Evolutionary conservation across 164 flowering plant genomes (phyloP), one percentile per base, ranked within the genome.

Genomic region (Piper longum): DNA sequence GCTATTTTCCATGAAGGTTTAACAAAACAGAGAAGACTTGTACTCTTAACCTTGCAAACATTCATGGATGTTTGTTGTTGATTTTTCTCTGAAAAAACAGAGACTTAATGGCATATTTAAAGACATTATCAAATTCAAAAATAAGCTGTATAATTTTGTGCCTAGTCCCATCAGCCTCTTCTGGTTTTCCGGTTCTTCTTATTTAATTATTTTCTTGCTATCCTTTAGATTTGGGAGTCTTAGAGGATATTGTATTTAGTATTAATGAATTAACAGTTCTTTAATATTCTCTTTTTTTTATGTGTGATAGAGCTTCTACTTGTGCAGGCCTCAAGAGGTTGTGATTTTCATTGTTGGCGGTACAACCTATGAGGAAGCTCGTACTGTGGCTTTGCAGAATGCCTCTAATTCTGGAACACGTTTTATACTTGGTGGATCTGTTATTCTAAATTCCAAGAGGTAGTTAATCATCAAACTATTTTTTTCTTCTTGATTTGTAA

Each of bases 301-400:
- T 51, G 57, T 55, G 48, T 19, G 1, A 16, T 5, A 39, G 40
- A 61, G 26, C 16, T 4, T 41, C 39, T 44, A 13, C 64, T 61
- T 66, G 45, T 69, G 60, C 88, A 95, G 99, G 80, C 95, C 87
- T 36, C 97, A 95, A 65, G 97, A 95, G 41, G 48, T 44, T 44
- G 48, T 11, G 11, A 44, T 44, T 6, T 44, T 44, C 2, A 44
- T 44, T 44, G 48, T 44, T 44, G 8, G 7, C 11, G 48, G 99
- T 44, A 11, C 48, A 44, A 44, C 48, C 11, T 44, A 44, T 44
- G 48, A 44, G 48, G 48, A 44, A 44, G 48, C 48, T 44, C 48
- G 48, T 44, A 11, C 11, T 11, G 11, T 44, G 11, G 48, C 48
- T 6, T 44, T 11, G 48, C 7, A 6, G 48, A 44, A 44, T 44